Base-by-base conservation (phyloP, 2,329 filamentous ascomycete genomes). In the Corynespora cassiicola region DNA sequence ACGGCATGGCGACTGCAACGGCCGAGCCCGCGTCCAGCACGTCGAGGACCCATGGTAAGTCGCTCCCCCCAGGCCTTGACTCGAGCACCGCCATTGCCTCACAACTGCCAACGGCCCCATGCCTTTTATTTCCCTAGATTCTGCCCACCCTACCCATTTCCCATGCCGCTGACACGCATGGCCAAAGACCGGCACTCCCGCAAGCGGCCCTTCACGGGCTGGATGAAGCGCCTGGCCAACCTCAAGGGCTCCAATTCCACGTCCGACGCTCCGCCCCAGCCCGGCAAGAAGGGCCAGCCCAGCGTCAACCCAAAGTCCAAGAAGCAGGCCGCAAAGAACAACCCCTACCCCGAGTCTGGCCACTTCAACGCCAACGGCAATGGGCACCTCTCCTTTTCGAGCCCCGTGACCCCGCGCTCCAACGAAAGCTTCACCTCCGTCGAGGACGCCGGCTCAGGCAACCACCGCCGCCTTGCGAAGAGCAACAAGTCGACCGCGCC, bases 161-260 rank as follows among this genome's bases (percentile, higher is more conserved):
- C 21, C 24, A 30, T 43, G 10, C 47, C 47, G 56, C 61, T 62
- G 37, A 63, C 54, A 39, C 42, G 40, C 36, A 40, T 48, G 45
- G 64, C 70, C 47, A 55, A 70, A 90, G 87, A 90, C 68, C 81
- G 84, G 53, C 77, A 84, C 61, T 81, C 80, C 56, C 87, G 90
- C 52, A 86, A 90, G 56, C 84, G 88, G 50, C 92, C 91, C 16
- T 97, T 97, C 65, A 82, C 91, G 30, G 88, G 85, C 54, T 95
- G 92, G 87, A 90, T 99, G 76, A 95, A 91, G 77, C 91, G 91
- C 62, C 81, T 97, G 40, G 85, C 90, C 46, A 92, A 86, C 66
- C 86, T 96, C 71, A 96, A 95, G 69, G 85, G 84, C 4, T 86
- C 85, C 2, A n/a, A n/a, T n/a, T n/a, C n/a, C n/a, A 87, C 85